These are phyloP conservation scores for Boletellus sp. DNA, from an alignment of 768 basidiomycete genomes.

Conservation along the genomic window DNA sequence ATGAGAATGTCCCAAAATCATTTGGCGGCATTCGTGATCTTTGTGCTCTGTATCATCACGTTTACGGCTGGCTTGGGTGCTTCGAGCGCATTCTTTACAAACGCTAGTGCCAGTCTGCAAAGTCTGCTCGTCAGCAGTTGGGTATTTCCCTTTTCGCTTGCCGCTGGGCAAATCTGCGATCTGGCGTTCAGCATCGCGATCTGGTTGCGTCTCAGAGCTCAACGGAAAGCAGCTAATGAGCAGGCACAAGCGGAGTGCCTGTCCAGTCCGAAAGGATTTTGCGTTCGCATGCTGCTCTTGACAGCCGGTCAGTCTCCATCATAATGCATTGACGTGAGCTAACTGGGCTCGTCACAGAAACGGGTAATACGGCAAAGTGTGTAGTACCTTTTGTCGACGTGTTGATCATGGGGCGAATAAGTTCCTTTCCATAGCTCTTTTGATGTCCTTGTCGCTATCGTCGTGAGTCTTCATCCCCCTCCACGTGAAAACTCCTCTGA, in stretches of 20 bases:
- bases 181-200: conserved; percentile 9
- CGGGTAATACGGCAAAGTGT: conserved; percentile 12
- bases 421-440: conserved; percentile 6
- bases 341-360: conserved; percentile 10
- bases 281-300: conserved; percentile 1
- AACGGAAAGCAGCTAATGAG: neutral
- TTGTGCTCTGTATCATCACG: conserved; percentile 16
- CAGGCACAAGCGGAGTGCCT: neutral
- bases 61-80: conserved; percentile 22
- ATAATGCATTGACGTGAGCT: neutral
- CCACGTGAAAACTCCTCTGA: neutral
- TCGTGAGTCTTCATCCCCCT: conserved; percentile 7
- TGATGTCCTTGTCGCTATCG: conserved; percentile 1
- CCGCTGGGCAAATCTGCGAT: conserved; percentile 18
- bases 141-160: conserved; percentile 18
- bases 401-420: neutral
- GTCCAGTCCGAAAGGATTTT: conserved; percentile 2
- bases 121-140: conserved; percentile 10
- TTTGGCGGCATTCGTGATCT: conserved; percentile 9
- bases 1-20: conserved; percentile 15
- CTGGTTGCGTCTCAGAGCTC: conserved; percentile 8
- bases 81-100: conserved; percentile 16
- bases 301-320: conserved; percentile 12
- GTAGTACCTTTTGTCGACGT: neutral
- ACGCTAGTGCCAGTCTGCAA: neutral